Conservation (phyloP, 2,329 filamentous ascomycete species). For the Pseudofabraea citricarpa region DNA sequence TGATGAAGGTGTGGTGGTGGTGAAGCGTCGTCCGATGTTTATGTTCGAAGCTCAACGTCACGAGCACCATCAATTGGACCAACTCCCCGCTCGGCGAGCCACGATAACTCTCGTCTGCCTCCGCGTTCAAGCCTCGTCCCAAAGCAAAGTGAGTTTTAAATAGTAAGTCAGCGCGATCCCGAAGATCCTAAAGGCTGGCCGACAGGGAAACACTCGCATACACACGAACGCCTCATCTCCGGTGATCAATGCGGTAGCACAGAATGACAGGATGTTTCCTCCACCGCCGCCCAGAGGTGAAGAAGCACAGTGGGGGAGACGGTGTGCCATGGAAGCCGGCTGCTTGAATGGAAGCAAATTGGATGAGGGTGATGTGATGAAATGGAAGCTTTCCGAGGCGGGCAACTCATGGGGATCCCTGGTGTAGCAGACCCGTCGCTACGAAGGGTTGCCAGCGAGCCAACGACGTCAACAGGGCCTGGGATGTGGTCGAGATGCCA, state of each 20-base stretch:
- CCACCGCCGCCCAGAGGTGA: neutral
- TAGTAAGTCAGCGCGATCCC: conserved; percentile 1
- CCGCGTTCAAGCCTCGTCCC: conserved; percentile 1
- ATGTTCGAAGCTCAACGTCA: too few relatives aligned
- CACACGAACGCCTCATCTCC: conserved; percentile 32
- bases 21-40: too few relatives aligned
- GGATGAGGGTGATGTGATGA: neutral
- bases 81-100: neutral
- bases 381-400: neutral
- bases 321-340: too few relatives aligned
- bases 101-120: neutral
- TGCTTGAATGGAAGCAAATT: conserved; percentile 3
- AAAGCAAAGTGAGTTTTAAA: conserved; percentile 2
- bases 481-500: conserved; percentile 11
- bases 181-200: conserved; percentile 9
- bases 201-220: conserved; percentile 11
- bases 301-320: neutral
- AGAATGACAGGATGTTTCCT: conserved; percentile 1
- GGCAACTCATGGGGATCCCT: neutral
- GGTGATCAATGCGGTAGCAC: conserved; percentile 28
- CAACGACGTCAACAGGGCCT: conserved; percentile 3
- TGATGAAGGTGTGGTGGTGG: too few relatives aligned
- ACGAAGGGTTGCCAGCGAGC: too few relatives aligned
- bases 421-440: too few relatives aligned
- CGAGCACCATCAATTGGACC: too few relatives aligned